These are phyloP conservation scores for Yarrowia sp. DNA, from an alignment of 805 yeast species.

Conservation along the genomic window DNA sequence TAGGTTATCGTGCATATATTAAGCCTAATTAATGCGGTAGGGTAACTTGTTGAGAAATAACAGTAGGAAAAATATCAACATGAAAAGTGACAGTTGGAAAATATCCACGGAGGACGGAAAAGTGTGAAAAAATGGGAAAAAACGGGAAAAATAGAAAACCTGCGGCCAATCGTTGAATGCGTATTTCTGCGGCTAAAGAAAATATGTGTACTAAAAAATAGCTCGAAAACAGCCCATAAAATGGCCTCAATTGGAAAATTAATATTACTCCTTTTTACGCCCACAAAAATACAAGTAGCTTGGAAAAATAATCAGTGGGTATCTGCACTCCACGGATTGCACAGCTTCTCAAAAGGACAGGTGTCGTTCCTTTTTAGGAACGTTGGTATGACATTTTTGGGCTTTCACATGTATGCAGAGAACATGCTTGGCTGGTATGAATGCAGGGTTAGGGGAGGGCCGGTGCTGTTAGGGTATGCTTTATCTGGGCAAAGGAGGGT, in stretches of 20 bases:
- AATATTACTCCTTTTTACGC: slow-evolving; percentile 1
- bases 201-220: too few species aligned
- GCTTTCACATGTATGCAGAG: slow-evolving; percentile 25
- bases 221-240: too few species aligned
- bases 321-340: background rate
- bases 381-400: background rate
- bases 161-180: background rate
- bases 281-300: background rate
- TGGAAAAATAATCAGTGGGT: background rate
- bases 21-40: slow-evolving; percentile 27
- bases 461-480: background rate
- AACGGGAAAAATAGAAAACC: background rate
- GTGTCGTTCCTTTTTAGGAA: background rate
- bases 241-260: background rate
- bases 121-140: background rate
- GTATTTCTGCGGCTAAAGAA: too few species aligned
- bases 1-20: slow-evolving; percentile 26
- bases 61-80: too few species aligned
- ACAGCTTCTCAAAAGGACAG: background rate
- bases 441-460: background rate
- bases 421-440: background rate
- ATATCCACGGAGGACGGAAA: too few species aligned
- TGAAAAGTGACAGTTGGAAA: too few species aligned
- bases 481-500: too few species aligned
- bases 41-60: slow-evolving; percentile 16